Evolutionary conservation across 192 early-diverging fungal genomes (phyloP), one percentile per base, ranked within the genome.

Genomic region (Lobosporangium transversale): DNA sequence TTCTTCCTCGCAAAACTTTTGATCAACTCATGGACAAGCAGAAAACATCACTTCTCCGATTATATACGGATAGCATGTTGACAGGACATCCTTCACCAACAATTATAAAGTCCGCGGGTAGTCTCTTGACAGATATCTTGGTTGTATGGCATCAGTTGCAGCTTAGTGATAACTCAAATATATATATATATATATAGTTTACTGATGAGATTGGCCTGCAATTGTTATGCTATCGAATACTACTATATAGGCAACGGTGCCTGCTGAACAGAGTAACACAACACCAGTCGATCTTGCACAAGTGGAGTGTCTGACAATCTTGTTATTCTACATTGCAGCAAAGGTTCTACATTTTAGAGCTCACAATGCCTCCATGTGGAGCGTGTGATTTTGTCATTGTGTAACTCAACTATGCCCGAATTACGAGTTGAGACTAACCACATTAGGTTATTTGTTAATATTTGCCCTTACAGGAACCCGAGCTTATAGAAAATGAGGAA

Each of bases 21-120:
- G 30, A 30, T 17, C 62, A 45, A n/a, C 43, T 79, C 14, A 29
- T 62, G 18, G 62, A 61, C 20, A 70, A 71, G 23, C 68, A 79
- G 43, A 79, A 60, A 36, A 37, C 63, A 2, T 27, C 68, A 0
- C 14, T 79, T 5, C 52, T 79, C 1, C 47, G 62, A 40, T 57
- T 71, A 0, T 79, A 67, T 53, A 37, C 65, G 7, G 73, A 76
- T 21, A 66, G 64, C 24, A 26, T 76, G 15, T 62, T 35, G 4
- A 44, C 65, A 45, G 73, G 73, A 52, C 57, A 56, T 30, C 64
- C 58, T 36, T 66, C 64, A 10, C 50, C 51, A 8, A 5, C 58
- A 5, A 29, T 35, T 2, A 2, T 57, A 15, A 59, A 56, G 15
- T n/a, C 32, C 1, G 63, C 64, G 8, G 36, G 58, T 0, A 35